phyloP scores from a whole-genome alignment of 1,284 basidiomycete genomes.

The Fomitiporia mediterranea region DNA sequence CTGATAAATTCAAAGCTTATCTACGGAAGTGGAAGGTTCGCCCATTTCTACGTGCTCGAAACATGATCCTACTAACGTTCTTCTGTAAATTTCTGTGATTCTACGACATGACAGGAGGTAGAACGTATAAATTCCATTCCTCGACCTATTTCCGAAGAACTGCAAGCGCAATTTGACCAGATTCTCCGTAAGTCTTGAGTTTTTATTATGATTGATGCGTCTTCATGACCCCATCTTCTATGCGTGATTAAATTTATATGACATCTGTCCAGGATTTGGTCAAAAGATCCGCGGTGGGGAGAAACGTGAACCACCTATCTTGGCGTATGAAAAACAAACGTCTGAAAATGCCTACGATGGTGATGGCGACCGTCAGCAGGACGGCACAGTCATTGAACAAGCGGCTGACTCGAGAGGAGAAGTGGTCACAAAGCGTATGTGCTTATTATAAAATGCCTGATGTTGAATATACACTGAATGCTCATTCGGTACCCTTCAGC shows the following conservation, averaged over 20 bases:
- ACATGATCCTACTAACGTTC: no score
- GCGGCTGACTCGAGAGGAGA: not conserved
- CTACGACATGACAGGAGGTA: not conserved
- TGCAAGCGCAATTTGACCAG: constrained; percentile 3
- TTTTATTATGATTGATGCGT: not conserved
- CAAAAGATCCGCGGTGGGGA: not conserved
- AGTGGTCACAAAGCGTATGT: not conserved
- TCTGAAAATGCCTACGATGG: no score
- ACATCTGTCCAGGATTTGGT: not conserved
- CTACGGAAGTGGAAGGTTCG: constrained; percentile 6
- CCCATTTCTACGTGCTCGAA: not conserved
- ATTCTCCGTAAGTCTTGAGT: constrained; percentile 3
- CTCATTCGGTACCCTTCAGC: not conserved
- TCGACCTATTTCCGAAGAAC: not conserved
- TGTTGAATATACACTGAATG: no score
- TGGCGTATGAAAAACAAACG: no score
- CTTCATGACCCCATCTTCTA: not conserved
- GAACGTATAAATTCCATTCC: not conserved
- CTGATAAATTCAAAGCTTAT: constrained; percentile 8
- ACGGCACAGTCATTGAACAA: not conserved
- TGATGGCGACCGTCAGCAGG: not conserved
- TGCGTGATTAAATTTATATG: not conserved
- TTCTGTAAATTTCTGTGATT: no score
- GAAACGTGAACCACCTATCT: no score
- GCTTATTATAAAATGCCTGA: not conserved